Percentiles rank a stretch among this genome's conserved stretches.
Conservation (phyloP, 257 asterid genomes). For the Ophiorrhiza pumila region DNA sequence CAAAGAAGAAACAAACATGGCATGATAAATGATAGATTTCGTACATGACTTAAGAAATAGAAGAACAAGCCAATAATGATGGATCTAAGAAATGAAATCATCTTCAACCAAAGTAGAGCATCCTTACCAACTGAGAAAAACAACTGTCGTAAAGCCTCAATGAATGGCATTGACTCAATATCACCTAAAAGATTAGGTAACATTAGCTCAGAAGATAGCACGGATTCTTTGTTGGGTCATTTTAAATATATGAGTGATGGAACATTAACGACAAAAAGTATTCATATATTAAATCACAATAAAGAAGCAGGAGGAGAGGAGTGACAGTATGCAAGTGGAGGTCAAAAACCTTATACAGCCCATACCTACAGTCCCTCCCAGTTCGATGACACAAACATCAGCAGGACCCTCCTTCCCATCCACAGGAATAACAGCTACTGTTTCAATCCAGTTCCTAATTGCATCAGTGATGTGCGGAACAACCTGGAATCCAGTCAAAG, state of each 20-base stretch:
- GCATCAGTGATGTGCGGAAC: constrained; percentile 97
- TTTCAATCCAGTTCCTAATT: constrained; percentile 86
- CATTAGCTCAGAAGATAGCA: background rate
- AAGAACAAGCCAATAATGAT: background rate
- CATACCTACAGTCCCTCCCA: constrained; percentile 99
- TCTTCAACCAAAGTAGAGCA: background rate
- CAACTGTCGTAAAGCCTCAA: constrained; percentile 91
- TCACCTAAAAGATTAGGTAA: constrained; percentile 55
- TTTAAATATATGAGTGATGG: background rate
- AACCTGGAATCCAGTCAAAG: constrained; percentile 48
- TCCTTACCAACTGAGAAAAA: constrained; percentile 82
- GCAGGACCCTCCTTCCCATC: constrained; percentile 95
- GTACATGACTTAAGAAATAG: background rate
- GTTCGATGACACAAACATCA: constrained; percentile 94
- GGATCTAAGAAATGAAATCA: background rate
- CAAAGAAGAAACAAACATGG: background rate
- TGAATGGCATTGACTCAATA: constrained; percentile 97
- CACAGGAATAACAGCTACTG: constrained; percentile 75
- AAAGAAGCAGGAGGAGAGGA: background rate
- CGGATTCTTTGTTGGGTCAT: background rate
- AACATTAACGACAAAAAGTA: background rate
- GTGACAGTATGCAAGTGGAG: background rate
- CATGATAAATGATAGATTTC: background rate
- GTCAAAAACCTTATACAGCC: constrained; percentile 3
- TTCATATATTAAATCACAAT: background rate